Evolutionary conservation across 78 protist genomes (phyloP), one percentile per base, ranked within the genome.

Genomic region (Salpingoeca rosetta): DNA sequence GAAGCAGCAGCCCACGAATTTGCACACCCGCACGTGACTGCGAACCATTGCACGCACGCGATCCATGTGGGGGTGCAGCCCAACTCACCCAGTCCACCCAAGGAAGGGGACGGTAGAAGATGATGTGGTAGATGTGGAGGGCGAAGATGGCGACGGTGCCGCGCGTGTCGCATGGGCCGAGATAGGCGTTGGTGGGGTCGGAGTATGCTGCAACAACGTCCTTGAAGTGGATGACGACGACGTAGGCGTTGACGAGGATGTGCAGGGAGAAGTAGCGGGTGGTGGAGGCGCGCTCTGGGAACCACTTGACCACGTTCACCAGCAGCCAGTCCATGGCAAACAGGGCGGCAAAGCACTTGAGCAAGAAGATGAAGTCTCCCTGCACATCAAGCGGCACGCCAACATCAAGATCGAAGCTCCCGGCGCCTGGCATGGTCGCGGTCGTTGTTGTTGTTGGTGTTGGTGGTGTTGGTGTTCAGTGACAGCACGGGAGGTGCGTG

Each of bases 111-210:
- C 25, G 25, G 73, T 45, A 86, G 72, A 73, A 43, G 44, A 1
- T 26, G 43, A 80, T 51, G 84, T 86, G 88, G 73, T 86, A 86
- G 36, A 86, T 0, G 45, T 86, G 88, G 31, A 86, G n/a, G 75
- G 88, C 74, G 72, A 28, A 24, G 84, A 76, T 76, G 80, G 80
- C 80, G n/a, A 38, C 3, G 43, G 37, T 38, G 44, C 44, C 44
- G 42, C 38, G 38, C 42, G 3, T 76, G 17, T 76, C 27, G 42
- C 38, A 35, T 1, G 80, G 80, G 26, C 80, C 37, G 37, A 37
- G 3, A 41, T 17, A 26, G 17, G 86, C 57, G 65, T 1, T 35
- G 24, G 3, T 1, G 36, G 86, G 86, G 43, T 83, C 65, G 73
- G 80, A 17, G 72, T 36, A 11, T 24, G 35, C 0, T 37, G 0